phyloP scores from a whole-genome alignment of 345 rosid species.

The Dipteronia sinensis region DNA sequence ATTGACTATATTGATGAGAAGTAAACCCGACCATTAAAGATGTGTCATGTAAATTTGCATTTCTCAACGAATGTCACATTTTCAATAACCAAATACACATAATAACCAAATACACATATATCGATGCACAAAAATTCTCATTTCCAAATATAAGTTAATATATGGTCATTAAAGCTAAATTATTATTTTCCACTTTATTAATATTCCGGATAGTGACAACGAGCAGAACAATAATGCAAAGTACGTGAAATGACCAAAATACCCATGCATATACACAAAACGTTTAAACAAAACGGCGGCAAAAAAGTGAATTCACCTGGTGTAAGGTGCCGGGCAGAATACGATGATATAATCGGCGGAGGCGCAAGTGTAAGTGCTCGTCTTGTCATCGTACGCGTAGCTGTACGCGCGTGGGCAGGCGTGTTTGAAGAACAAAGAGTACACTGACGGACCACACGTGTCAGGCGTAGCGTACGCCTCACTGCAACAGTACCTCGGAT shows the following conservation, averaged over 20 bases:
- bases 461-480: constrained; percentile 75
- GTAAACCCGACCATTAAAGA: too few relatives aligned
- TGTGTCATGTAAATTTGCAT: too few relatives aligned
- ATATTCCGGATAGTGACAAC: constrained; percentile 18
- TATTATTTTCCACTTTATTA: constrained; percentile 1
- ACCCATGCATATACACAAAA: background rate
- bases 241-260: background rate
- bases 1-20: too few relatives aligned
- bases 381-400: constrained; percentile 87
- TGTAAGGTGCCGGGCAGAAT: constrained; percentile 87
- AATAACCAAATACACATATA: too few relatives aligned
- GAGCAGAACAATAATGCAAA: constrained; percentile 11
- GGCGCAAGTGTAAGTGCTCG: constrained; percentile 85
- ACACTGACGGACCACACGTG: constrained; percentile 69
- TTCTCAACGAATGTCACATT: too few relatives aligned
- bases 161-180: too few relatives aligned
- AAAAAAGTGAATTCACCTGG: constrained; percentile 53
- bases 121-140: too few relatives aligned
- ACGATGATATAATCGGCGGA: constrained; percentile 65
- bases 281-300: background rate
- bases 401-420: constrained; percentile 94
- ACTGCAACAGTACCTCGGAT: constrained; percentile 76
- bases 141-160: too few relatives aligned
- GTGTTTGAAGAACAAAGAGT: constrained; percentile 67
- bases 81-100: too few relatives aligned